phyloP scores from a whole-genome alignment of 805 yeast genomes.

The Candida argentea region DNA sequence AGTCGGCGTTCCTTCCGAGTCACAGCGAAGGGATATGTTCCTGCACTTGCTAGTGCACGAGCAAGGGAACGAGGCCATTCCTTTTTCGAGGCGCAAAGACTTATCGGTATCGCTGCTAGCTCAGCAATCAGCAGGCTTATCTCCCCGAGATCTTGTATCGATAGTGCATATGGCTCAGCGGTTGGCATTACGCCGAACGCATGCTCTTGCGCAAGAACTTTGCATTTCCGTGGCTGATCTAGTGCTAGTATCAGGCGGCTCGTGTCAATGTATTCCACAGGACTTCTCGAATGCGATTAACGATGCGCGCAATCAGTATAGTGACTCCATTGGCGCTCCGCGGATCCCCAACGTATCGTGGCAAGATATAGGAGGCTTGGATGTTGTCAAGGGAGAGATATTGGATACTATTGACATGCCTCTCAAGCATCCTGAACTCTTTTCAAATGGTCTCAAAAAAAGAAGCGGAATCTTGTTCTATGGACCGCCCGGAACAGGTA shows the following conservation, averaged over 20 bases:
- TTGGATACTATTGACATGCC: slow-evolving; percentile 96
- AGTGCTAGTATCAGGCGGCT: slow-evolving; percentile 44
- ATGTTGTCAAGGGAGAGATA: slow-evolving; percentile 81
- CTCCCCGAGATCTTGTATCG: slow-evolving; percentile 70
- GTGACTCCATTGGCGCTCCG: slow-evolving; percentile 96
- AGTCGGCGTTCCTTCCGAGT: slow-evolving; percentile 68
- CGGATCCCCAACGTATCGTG: slow-evolving; percentile 89
- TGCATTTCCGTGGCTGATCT: slow-evolving; percentile 16
- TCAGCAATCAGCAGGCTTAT: slow-evolving; percentile 84
- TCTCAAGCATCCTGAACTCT: slow-evolving; percentile 81
- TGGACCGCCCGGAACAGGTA: slow-evolving; percentile 99
- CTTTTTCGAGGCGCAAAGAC: slow-evolving; percentile 19
- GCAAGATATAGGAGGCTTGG: slow-evolving; percentile 97
- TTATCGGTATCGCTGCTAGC: slow-evolving; percentile 51
- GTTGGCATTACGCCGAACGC: slow-evolving; percentile 42
- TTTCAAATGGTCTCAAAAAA: slow-evolving; percentile 81
- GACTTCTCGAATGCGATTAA: slow-evolving; percentile 66
- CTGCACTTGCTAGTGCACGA: slow-evolving; percentile 28
- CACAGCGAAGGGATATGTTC: slow-evolving; percentile 61
- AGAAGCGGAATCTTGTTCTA: slow-evolving; percentile 90
- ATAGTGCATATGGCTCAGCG: slow-evolving; percentile 59
- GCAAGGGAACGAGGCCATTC: slow-evolving; percentile 8
- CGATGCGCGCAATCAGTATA: slow-evolving; percentile 76
- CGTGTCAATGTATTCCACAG: slow-evolving; percentile 39
- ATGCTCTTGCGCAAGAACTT: slow-evolving; percentile 17